A percentile compares a stretch with the other conserved stretches of the same genome.
These are phyloP conservation scores for Silene coronaria DNA, from an alignment of 179 eudicot genomes.

Conservation along the genomic window DNA sequence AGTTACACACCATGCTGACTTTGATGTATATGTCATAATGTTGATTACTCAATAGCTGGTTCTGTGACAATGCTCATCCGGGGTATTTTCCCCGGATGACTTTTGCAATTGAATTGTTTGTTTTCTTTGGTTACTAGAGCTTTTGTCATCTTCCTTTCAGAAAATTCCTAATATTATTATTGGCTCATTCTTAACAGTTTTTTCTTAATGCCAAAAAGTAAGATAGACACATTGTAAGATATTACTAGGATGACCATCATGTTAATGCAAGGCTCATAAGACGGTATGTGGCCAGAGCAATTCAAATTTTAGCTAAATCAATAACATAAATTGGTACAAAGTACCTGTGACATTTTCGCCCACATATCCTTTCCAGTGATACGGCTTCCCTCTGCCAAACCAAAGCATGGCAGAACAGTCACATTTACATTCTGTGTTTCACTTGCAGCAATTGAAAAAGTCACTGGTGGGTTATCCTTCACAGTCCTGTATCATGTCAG, in stretches of 20 bases:
- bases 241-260: not conserved
- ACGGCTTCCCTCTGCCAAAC: constrained; percentile 66
- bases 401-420: constrained; percentile 85
- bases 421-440: constrained; percentile 98
- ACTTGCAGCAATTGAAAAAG: constrained; percentile 90
- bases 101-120: not conserved
- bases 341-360: constrained; percentile 82
- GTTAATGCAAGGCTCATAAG: not conserved
- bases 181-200: not conserved
- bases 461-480: constrained; percentile 83
- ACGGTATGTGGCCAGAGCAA: not conserved
- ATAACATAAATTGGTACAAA: not conserved
- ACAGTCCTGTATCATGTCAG: constrained; percentile 62
- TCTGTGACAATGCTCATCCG: not conserved
- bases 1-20: not conserved
- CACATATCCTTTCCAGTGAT: constrained; percentile 93
- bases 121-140: not conserved
- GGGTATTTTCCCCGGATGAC: not conserved
- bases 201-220: not conserved
- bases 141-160: constrained; percentile 2
- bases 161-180: not conserved
- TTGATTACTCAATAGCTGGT: not conserved
- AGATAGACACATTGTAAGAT: not conserved
- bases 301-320: not conserved
- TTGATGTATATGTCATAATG: not conserved